These are phyloP conservation scores for Podospora pseudopauciseta DNA, from an alignment of 495 filamentous ascomycete species.

Conservation along the genomic window DNA sequence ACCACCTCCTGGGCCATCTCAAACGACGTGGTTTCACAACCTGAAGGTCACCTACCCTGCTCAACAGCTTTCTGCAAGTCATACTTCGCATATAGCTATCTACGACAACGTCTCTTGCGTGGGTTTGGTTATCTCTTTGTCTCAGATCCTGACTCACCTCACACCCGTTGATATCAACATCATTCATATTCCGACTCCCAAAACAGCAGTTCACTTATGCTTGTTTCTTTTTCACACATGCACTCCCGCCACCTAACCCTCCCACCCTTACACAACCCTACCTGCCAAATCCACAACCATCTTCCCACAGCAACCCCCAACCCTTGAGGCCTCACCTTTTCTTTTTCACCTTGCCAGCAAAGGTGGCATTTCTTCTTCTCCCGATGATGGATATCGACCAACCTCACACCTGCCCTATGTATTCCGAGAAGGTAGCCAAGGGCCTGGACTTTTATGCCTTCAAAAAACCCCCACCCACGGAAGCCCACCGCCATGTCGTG, in stretches of 20 bases:
- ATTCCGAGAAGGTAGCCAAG: background rate
- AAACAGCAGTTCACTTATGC: background rate
- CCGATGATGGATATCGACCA: background rate
- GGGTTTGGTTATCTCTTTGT: background rate
- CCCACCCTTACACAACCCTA: background rate
- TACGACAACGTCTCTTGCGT: background rate
- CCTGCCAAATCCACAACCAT: background rate
- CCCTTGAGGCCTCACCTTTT: background rate
- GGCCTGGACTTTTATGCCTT: background rate
- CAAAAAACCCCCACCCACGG: background rate
- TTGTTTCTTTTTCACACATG: background rate
- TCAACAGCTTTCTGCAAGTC: background rate
- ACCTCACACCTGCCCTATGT: background rate
- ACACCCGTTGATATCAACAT: too few species aligned
- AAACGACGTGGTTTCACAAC: background rate
- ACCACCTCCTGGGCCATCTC: background rate
- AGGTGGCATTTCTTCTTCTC: background rate
- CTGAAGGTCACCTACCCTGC: too few species aligned
- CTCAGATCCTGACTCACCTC: background rate
- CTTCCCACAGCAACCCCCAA: background rate
- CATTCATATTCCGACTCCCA: background rate
- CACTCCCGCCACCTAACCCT: background rate
- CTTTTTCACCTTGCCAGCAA: background rate
- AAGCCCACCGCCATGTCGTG: too few species aligned
- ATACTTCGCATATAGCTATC: background rate